Evolutionary conservation across 305 asterid species (phyloP).

Genomic region (Fraxinus ornus): DNA sequence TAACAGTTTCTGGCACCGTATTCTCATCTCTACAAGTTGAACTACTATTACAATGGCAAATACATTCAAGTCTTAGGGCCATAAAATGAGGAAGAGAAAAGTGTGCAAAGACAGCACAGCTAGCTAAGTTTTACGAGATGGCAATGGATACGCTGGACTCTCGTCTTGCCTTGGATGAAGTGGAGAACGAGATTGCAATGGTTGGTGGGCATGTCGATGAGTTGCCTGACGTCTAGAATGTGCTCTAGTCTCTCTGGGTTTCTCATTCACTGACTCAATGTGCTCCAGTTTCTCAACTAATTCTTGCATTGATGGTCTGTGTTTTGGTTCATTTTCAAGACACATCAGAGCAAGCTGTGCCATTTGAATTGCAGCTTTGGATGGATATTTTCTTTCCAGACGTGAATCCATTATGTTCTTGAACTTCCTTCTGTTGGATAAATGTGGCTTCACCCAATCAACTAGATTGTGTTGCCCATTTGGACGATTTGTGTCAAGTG

Average conservation of each 20-base stretch:
- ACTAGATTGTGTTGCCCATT: constrained; percentile 44
- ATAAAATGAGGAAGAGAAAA: neutral
- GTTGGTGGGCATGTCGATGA: constrained; percentile 29
- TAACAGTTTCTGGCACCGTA: neutral
- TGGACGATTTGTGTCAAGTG: constrained; percentile 60
- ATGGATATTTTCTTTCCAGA: constrained; percentile 65
- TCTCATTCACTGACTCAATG: constrained; percentile 40
- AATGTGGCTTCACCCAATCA: constrained; percentile 70
- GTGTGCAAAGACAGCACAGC: neutral
- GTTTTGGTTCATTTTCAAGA: constrained; percentile 55
- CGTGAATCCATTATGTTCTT: constrained; percentile 61
- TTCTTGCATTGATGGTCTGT: constrained; percentile 66
- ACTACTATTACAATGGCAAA: constrained; percentile 7
- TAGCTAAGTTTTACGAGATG: constrained; percentile 23
- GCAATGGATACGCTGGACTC: constrained; percentile 52
- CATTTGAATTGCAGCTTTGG: constrained; percentile 49
- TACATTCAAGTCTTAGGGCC: neutral
- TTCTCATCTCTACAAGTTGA: neutral
- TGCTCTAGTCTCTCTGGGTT: constrained; percentile 39
- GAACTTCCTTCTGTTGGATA: constrained; percentile 53
- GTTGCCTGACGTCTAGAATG: constrained; percentile 29
- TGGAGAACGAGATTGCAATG: constrained; percentile 50
- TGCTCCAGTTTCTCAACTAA: constrained; percentile 49
- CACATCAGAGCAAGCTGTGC: constrained; percentile 66
- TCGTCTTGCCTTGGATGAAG: constrained; percentile 41